Conservation (phyloP, 129 eudicot species). For the Erigeron canadensis region DNA sequence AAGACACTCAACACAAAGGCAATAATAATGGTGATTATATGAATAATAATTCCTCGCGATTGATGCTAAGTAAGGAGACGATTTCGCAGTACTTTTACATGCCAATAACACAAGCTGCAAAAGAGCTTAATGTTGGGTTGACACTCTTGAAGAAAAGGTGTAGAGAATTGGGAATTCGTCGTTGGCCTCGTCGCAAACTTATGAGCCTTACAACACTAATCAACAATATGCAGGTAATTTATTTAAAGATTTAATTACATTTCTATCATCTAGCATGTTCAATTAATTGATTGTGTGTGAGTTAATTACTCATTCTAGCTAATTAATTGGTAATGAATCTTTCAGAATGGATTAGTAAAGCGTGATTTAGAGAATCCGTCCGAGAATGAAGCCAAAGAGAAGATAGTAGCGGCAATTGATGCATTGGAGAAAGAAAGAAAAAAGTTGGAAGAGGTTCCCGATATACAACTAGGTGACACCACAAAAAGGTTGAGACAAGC, state of each 20-base stretch:
- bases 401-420: conserved; percentile 44
- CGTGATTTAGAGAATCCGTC: conserved; percentile 54
- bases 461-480: conserved; percentile 57
- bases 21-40: neutral
- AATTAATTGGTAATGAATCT: neutral
- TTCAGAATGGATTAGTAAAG: conserved; percentile 6
- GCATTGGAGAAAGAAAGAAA: conserved; percentile 64
- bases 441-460: conserved; percentile 69
- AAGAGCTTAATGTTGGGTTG: conserved; percentile 77
- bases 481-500: conserved; percentile 93
- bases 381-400: conserved; percentile 42
- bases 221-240: conserved; percentile 68
- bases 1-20: conserved; percentile 2
- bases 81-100: conserved; percentile 69
- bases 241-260: neutral
- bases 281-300: neutral
- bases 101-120: conserved; percentile 89
- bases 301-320: neutral
- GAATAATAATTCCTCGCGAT: conserved; percentile 14
- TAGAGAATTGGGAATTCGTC: conserved; percentile 68
- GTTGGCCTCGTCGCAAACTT: conserved; percentile 95
- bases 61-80: conserved; percentile 43
- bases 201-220: conserved; percentile 85
- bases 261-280: neutral
- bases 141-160: conserved; percentile 85